Evolutionary conservation across 2,329 filamentous ascomycete genomes (phyloP).

Genomic region (Aspergillus fischeri): DNA sequence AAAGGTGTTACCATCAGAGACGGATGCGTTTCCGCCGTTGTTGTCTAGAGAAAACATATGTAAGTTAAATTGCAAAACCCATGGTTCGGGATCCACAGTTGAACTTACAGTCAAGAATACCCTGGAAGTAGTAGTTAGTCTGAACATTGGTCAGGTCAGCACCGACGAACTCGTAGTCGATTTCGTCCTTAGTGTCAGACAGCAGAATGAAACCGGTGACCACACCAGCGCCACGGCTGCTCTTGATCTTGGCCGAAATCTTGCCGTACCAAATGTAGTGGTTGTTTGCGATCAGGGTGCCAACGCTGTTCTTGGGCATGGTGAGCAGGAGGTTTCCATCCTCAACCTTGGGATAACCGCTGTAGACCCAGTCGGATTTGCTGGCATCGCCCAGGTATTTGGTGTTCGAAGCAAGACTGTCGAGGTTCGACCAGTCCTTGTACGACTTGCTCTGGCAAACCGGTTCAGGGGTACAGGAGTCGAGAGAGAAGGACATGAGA

Average conservation of each 20-base stretch:
- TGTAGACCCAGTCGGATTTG: constrained; percentile 81
- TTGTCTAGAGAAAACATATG: constrained; percentile 52
- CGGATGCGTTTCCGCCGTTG: constrained; percentile 67
- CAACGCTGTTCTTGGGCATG: constrained; percentile 80
- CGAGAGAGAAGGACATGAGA: constrained; percentile 72
- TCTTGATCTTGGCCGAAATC: constrained; percentile 79
- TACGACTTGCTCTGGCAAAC: constrained; percentile 72
- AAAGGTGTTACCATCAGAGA: constrained; percentile 61
- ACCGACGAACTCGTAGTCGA: constrained; percentile 94
- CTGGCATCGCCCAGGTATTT: constrained; percentile 82
- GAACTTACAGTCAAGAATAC: constrained; percentile 80
- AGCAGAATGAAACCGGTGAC: constrained; percentile 97
- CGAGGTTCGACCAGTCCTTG: constrained; percentile 63
- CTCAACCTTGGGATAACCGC: constrained; percentile 63
- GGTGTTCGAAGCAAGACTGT: constrained; percentile 65
- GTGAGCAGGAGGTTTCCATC: constrained; percentile 73
- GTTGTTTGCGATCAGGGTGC: constrained; percentile 79
- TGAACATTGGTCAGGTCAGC: constrained; percentile 72
- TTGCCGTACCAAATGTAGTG: constrained; percentile 97
- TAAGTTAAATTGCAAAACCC: neutral
- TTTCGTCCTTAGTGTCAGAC: constrained; percentile 95
- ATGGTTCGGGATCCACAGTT: neutral
- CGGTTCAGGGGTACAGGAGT: constrained; percentile 80
- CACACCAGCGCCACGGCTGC: constrained; percentile 78
- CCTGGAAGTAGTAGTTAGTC: constrained; percentile 97